Base-by-base conservation (phyloP, 176 grass and related monocot species). In the Chrysopogon serrulatus region DNA sequence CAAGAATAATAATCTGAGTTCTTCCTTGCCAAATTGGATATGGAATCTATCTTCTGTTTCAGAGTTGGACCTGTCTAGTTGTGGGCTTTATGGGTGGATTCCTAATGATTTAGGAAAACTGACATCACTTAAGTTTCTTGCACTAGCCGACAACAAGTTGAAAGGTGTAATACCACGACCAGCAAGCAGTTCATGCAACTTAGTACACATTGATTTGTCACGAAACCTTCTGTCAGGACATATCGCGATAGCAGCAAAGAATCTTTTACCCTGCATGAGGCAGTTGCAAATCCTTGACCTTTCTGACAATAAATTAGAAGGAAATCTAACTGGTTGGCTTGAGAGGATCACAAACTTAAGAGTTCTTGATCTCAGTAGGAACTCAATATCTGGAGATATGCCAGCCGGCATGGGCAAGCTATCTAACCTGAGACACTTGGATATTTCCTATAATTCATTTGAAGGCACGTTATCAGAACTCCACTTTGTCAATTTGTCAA, bases 281-380 rank as follows among this genome's bases (percentile, higher is more conserved):
- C 6, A 0, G 7, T 17, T 87, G 56, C 35, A 78, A 6, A 30
- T 53, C 1, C 63, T 86, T 74, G 37, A 83, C 8, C 40, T 86
- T 80, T 10, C 60, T 19, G 42, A 31, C 1, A 92, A 92, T 31
- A 63, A 64, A 0, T 67, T 92, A n/a, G 53, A 7, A n/a, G 84
- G 84, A 35, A 56, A 35, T 12, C 5, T 85, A 68, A 64, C 69
- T 32, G 57, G 11, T 21, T 86, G 67, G 77, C 61, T 86, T 13
- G 82, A 69, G 56, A 84, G 88, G 69, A n/a, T n/a, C n/a, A n/a
- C 1, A 78, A 73, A 62, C 18, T 73, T 93, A 44, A 79, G 9
- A 39, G 4, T 31, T 28, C 59, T 93, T 47, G 87, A 93, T 39
- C 79, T 93, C n/a, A 85, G 82, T 39, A n/a, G 13, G 36, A 92